Conservation (phyloP, 441 rosid species). For the Erysimum cheiri region DNA sequence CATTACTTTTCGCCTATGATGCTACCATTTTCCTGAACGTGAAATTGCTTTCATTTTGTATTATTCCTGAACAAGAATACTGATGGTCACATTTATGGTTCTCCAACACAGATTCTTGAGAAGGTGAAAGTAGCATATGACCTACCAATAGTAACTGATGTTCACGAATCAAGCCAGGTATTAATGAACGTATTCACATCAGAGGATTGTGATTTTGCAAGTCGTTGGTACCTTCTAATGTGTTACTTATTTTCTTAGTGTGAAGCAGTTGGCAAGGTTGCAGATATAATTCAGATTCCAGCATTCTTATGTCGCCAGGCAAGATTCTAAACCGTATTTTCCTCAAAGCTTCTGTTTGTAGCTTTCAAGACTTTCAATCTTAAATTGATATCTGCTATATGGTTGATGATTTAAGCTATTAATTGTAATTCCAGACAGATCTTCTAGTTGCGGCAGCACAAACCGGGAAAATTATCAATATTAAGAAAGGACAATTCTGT, state of each 20-base stretch:
- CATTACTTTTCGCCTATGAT: not conserved
- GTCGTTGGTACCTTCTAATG: slow-evolving; percentile 7
- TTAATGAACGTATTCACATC: not conserved
- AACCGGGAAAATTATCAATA: slow-evolving; percentile 89
- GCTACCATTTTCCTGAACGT: not conserved
- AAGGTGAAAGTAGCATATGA: slow-evolving; percentile 83
- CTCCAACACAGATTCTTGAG: slow-evolving; percentile 73
- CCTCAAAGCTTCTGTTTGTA: slow-evolving; percentile 2
- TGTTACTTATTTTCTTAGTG: slow-evolving; percentile 21
- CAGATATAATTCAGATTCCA: slow-evolving; percentile 91
- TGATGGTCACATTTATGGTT: slow-evolving; percentile 8
- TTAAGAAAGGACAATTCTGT: slow-evolving; percentile 93
- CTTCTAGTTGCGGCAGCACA: slow-evolving; percentile 92
- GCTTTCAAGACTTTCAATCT: not conserved
- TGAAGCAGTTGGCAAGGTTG: slow-evolving; percentile 38
- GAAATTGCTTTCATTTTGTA: not conserved
- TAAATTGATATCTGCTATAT: not conserved
- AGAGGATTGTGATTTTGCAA: not conserved
- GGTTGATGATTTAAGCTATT: slow-evolving; percentile 26
- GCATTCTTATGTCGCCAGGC: slow-evolving; percentile 97
- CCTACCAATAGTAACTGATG: slow-evolving; percentile 85
- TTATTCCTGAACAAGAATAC: not conserved
- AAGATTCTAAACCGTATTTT: slow-evolving; percentile 19
- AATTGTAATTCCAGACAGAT: slow-evolving; percentile 68
- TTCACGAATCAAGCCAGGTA: slow-evolving; percentile 86